Percentiles rank a stretch among this genome's conserved stretches.
Evolutionary conservation across 2,329 filamentous ascomycete species (phyloP).

Genomic region (Fusarium kyushuense): DNA sequence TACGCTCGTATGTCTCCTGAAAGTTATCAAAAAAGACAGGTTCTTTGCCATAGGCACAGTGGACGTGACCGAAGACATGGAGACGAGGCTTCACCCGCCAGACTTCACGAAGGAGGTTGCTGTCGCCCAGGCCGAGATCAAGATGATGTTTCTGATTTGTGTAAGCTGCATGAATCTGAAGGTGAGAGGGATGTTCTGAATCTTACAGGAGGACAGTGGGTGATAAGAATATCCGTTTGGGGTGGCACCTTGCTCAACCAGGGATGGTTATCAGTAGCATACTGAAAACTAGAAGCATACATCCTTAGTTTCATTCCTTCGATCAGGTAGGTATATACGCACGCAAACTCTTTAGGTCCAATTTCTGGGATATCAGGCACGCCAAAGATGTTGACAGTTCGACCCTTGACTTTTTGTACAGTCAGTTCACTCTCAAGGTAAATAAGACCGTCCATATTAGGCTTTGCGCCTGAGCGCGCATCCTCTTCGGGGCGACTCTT

Average conservation of each 20-base stretch:
- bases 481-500: slow-evolving; percentile 69
- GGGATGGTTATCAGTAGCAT: slow-evolving; percentile 71
- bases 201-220: slow-evolving; percentile 79
- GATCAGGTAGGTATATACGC: slow-evolving; percentile 28
- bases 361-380: slow-evolving; percentile 83
- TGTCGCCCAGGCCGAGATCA: slow-evolving; percentile 77
- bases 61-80: slow-evolving; percentile 88
- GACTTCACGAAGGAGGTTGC: slow-evolving; percentile 75
- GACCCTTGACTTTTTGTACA: slow-evolving; percentile 71
- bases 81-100: slow-evolving; percentile 80
- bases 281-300: slow-evolving; percentile 73
- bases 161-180: slow-evolving; percentile 13
- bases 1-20: slow-evolving; percentile 77
- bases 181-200: not conserved
- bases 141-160: slow-evolving; percentile 70
- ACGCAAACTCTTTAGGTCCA: slow-evolving; percentile 76
- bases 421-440: slow-evolving; percentile 80
- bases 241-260: slow-evolving; percentile 79
- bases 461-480: slow-evolving; percentile 59
- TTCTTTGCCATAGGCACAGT: slow-evolving; percentile 78
- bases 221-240: slow-evolving; percentile 82
- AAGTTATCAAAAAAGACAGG: slow-evolving; percentile 79
- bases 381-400: slow-evolving; percentile 75
- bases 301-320: slow-evolving; percentile 10
- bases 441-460: slow-evolving; percentile 75